These are phyloP conservation scores for Mycosphaerella sp. DNA, from an alignment of 2,329 filamentous ascomycete species.

Conservation along the genomic window DNA sequence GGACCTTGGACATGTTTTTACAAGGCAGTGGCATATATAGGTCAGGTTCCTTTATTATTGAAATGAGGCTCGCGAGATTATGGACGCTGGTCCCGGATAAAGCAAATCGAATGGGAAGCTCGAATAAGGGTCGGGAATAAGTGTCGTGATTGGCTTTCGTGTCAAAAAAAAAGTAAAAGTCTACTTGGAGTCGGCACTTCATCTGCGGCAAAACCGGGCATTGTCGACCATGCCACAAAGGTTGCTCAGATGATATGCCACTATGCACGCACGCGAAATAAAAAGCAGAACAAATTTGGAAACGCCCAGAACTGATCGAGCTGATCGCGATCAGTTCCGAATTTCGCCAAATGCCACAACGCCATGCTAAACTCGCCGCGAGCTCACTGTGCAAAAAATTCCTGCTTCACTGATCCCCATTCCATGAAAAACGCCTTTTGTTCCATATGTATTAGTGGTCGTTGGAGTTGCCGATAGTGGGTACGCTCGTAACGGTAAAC, in stretches of 20 bases:
- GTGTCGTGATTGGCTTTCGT: no score
- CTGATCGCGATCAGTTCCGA: background rate
- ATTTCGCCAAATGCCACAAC: slow-evolving; percentile 4
- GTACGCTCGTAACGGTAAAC: background rate
- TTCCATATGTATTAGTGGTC: background rate
- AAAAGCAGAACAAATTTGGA: background rate
- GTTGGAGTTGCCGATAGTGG: background rate
- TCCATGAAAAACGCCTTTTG: slow-evolving; percentile 2
- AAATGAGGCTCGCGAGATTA: no score
- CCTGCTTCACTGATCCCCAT: background rate
- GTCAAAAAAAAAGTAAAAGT: no score
- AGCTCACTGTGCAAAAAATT: slow-evolving; percentile 3
- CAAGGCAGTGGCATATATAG: background rate
- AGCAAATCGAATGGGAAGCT: no score
- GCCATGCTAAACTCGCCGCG: slow-evolving; percentile 12
- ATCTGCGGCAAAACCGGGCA: no score
- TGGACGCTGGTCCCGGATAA: no score
- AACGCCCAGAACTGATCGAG: background rate
- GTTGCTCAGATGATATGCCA: background rate
- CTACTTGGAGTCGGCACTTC: no score
- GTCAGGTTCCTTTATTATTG: background rate
- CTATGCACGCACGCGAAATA: background rate
- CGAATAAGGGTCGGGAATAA: no score
- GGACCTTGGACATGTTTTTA: background rate
- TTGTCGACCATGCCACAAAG: background rate